Evolutionary conservation across 768 basidiomycete genomes (phyloP), one percentile per base, ranked within the genome.

Genomic region (Myochromella boudieri): DNA sequence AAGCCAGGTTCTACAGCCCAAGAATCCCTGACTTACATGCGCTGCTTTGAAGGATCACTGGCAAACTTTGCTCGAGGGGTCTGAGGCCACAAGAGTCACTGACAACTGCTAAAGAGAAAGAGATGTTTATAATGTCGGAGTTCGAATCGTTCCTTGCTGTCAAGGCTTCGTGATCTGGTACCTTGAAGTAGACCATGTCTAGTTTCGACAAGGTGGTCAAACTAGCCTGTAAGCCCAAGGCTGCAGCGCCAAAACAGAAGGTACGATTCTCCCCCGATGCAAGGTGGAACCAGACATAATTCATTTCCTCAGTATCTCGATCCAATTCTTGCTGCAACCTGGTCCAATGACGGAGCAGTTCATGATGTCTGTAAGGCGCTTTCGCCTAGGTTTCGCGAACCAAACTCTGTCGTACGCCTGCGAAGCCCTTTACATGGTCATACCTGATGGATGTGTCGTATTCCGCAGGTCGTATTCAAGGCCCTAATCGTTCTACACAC

Each of bases 171-270:
- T 51, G 53, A 51, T 51, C 40, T n/a, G n/a, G n/a, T n/a, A 49
- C 24, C 29, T 37, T 47, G 41, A 26, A 53, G 29, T 32, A 49
- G 52, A 55, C 44, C 65, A 86, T 86, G 85, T 85, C 87, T 57
- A 85, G 83, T 69, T 88, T 78, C 67, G 88, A 91, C 74, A 91
- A 98, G 76, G 85, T 89, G 61, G 89, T 98, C 57, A 97, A 95
- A 71, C 71, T 91, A 63, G 97, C 95, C 11, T 97, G 94, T 72
- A 97, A 97, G 77, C 91, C 95, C 46, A 98, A 98, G 72, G 83
- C 91, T 37, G 91, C 92, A 2, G 85, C 91, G 2, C 97, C 97
- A 52, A 99, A 99, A 71, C 70, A 92, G 54, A 99, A 99, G 80
- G 95, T 92, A 48, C 9, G 9, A 17, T 49, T 40, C 44, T 25